phyloP scores from a whole-genome alignment of 305 asterid species.

The Fraxinus floribunda region DNA sequence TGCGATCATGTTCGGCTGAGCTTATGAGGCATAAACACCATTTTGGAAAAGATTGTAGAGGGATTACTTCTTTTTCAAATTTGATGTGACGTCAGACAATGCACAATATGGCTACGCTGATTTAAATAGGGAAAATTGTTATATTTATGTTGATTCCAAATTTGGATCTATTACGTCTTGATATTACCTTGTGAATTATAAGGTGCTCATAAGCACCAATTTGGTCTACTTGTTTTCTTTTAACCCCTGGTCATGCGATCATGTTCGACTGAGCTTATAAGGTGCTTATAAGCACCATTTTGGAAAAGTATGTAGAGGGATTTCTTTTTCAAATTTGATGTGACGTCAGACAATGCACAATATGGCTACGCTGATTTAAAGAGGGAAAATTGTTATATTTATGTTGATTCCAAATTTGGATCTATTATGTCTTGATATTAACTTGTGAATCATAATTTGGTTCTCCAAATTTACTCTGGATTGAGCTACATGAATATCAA shows the following conservation, averaged over 20 bases:
- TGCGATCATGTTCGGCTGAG: neutral
- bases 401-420: neutral
- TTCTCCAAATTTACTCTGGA: neutral
- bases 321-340: neutral
- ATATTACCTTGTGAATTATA: neutral
- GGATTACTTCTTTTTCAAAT: neutral
- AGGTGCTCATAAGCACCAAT: no score
- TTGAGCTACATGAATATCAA: neutral
- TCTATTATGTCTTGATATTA: neutral
- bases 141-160: neutral
- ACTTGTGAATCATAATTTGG: neutral
- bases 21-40: neutral
- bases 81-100: neutral
- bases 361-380: slow-evolving; percentile 3
- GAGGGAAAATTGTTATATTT: neutral
- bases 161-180: neutral
- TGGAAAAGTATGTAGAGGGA: neutral
- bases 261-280: neutral
- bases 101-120: slow-evolving; percentile 5
- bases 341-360: neutral
- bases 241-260: neutral
- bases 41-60: neutral
- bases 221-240: neutral
- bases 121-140: neutral
- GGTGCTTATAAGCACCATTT: neutral